A percentile compares a stretch with the other conserved stretches of the same genome.
These are phyloP conservation scores for Populus hybrid DNA, from an alignment of 441 rosid genomes.

Conservation along the genomic window DNA sequence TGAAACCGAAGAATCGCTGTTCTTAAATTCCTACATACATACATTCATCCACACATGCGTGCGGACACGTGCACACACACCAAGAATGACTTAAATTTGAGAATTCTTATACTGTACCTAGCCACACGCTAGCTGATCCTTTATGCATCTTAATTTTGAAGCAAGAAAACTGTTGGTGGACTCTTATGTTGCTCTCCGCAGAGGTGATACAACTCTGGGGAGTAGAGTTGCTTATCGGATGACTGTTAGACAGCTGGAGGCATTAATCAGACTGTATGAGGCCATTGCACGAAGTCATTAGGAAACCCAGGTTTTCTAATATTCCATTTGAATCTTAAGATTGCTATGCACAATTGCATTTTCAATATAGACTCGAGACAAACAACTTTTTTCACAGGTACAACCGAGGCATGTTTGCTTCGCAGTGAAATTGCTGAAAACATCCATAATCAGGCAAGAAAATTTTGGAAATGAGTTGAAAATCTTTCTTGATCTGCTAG, in stretches of 20 bases:
- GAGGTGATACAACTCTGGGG: constrained; percentile 88
- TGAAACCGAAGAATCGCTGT: constrained; percentile 75
- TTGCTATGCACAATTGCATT: neutral
- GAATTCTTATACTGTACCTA: neutral
- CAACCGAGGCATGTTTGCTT: constrained; percentile 78
- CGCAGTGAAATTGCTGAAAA: constrained; percentile 77
- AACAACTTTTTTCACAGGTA: constrained; percentile 44
- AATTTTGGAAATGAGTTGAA: neutral
- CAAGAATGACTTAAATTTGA: neutral
- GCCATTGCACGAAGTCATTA: constrained; percentile 89
- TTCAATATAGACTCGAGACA: constrained; percentile 4
- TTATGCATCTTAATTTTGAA: constrained; percentile 67
- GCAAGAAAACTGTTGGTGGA: constrained; percentile 82
- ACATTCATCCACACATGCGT: neutral
- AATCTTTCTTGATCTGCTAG: neutral
- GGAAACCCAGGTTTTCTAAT: constrained; percentile 57
- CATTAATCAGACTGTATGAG: constrained; percentile 86
- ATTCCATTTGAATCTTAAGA: neutral
- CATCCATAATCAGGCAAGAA: constrained; percentile 84
- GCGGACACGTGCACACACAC: too few relatives aligned
- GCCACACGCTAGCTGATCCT: constrained; percentile 10
- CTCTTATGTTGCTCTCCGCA: constrained; percentile 86
- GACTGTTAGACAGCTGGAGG: constrained; percentile 97
- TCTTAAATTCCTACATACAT: neutral
- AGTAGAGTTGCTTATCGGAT: constrained; percentile 92